Evolutionary conservation across 1,284 basidiomycete species (phyloP), one percentile per base, ranked within the genome.

Genomic region (Ganoderma lucidum): DNA sequence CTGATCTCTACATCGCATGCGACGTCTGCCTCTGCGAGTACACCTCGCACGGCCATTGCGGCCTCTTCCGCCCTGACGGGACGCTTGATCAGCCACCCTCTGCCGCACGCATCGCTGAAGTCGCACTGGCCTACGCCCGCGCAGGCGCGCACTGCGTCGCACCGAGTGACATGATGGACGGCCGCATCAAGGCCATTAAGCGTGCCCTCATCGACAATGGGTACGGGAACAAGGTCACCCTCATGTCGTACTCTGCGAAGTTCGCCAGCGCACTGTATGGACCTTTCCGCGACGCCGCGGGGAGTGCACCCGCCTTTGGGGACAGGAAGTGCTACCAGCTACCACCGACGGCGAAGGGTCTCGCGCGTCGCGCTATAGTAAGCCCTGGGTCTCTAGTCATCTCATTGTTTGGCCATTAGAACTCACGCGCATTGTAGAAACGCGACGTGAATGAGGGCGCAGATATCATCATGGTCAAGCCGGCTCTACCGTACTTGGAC

Each of bases 21-120:
- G 98, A 99, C 78, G 98, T 99, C 37, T 99, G 98, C 78, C 89
- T 99, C n/a, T 99, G 98, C 86, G 98, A 99, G 82, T 99, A 99
- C 85, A 99, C 98, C 14, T 95, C 95, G 62, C 97, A 99, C 78
- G 98, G 98, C 0, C 98, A 99, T 83, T 99, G 97, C 77, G 98
- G 98, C 37, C 80, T 96, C 70, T 88, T 97, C 37, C 81, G 92
- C 74, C 70, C 79, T 0, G 93, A 96, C 75, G 92, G 93, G 17
- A 89, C 90, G 2, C 92, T 96, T 81, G 83, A 95, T 80, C 90
- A 90, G 59, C 84, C 83, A 15, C 90, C 90, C 14, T 96, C 94
- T 15, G 95, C 96, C 6, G 85, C 85, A 39, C 92, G 97, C 66
- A 93, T 99, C 68, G 96, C 96, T 0, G 86, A 98, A 76, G 97